Percentiles rank a stretch among this genome's conserved stretches.
phyloP scores from a whole-genome alignment of 306 rosid species.

The Gynostemma pentaphyllum region DNA sequence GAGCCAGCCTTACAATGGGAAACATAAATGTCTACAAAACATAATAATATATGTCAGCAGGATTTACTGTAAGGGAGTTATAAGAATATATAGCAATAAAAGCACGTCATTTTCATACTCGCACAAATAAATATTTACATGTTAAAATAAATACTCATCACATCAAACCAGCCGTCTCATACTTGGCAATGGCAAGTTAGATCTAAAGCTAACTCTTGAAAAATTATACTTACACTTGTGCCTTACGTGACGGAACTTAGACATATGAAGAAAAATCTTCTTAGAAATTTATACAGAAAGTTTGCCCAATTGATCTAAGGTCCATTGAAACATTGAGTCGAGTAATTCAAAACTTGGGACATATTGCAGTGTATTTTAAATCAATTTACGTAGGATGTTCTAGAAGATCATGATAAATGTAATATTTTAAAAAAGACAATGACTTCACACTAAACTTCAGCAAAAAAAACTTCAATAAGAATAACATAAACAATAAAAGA shows the following conservation, averaged over 20 bases:
- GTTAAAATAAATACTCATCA: neutral
- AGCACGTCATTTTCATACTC: neutral
- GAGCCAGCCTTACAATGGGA: slow-evolving; percentile 54
- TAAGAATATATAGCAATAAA: neutral
- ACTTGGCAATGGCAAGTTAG: neutral
- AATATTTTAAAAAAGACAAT: neutral
- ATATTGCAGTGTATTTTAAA: neutral
- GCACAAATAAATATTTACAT: neutral
- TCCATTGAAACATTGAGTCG: neutral
- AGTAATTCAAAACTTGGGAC: neutral
- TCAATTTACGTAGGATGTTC: neutral
- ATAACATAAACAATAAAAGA: neutral
- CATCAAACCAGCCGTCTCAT: neutral
- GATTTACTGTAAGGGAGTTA: neutral
- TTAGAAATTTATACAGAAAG: neutral
- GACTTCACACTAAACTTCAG: neutral
- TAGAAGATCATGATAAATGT: neutral
- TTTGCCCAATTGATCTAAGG: neutral
- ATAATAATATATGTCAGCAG: slow-evolving; percentile 9
- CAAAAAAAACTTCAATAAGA: neutral
- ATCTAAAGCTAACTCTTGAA: neutral
- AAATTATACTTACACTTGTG: neutral
- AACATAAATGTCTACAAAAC: slow-evolving; percentile 54
- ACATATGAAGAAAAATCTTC: too few relatives aligned
- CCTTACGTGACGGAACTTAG: too few relatives aligned